These are phyloP conservation scores for Rhizoctonia solani DNA, from an alignment of 1,284 basidiomycete species.

Conservation along the genomic window DNA sequence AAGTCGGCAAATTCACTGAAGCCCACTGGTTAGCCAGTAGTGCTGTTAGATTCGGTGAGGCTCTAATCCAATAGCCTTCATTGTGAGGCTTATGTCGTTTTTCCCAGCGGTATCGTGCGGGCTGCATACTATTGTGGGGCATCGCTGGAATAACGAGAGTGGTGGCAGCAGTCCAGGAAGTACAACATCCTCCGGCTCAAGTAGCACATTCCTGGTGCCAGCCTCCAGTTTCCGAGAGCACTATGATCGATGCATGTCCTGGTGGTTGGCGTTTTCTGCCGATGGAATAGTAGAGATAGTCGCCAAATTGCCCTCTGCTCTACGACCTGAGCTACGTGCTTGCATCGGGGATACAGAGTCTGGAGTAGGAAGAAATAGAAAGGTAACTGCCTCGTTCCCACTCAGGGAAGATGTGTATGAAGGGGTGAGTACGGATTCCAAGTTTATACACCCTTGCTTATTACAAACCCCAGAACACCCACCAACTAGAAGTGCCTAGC, in stretches of 20 bases:
- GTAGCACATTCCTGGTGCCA: slow-evolving; percentile 3
- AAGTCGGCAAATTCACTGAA: slow-evolving; percentile 8
- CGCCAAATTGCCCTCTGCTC: not conserved
- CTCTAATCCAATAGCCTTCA: too few species aligned
- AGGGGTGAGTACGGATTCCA: not conserved
- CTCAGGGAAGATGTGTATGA: slow-evolving; percentile 4
- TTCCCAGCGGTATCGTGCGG: slow-evolving; percentile 12
- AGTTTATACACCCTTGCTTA: not conserved
- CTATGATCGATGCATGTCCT: not conserved
- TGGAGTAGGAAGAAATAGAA: not conserved
- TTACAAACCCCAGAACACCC: not conserved
- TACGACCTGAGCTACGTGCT: slow-evolving; percentile 3
- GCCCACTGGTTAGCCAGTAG: slow-evolving; percentile 22
- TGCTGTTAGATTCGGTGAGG: slow-evolving; percentile 18
- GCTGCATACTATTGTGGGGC: not conserved
- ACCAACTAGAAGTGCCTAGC: too few species aligned
- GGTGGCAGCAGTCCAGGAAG: not conserved
- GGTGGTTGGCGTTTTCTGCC: slow-evolving; percentile 25
- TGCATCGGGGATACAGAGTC: slow-evolving; percentile 11
- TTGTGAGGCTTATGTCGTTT: not conserved
- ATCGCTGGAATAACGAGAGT: not conserved
- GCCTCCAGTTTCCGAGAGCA: slow-evolving; percentile 8
- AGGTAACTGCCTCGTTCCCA: not conserved
- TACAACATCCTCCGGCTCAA: not conserved
- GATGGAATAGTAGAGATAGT: slow-evolving; percentile 3